phyloP scores from a whole-genome alignment of 495 filamentous ascomycete genomes.

The Penicillium parvum region DNA sequence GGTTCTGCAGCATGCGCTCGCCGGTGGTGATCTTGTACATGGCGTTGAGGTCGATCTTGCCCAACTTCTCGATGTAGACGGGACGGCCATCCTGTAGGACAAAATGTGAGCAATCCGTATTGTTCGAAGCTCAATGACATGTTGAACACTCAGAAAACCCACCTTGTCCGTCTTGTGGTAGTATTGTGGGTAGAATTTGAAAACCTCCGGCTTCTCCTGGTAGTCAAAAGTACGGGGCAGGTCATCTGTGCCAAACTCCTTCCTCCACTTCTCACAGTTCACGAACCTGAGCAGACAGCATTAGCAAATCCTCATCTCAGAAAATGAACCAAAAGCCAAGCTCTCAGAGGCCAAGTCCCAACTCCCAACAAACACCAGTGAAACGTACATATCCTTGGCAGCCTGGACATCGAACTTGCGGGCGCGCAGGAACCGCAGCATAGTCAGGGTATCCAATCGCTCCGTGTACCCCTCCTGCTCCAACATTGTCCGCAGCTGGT shows the following conservation, averaged over 20 bases:
- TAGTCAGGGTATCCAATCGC: constrained; percentile 81
- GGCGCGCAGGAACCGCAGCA: constrained; percentile 89
- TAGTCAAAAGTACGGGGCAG: constrained; percentile 79
- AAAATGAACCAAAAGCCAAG: background rate
- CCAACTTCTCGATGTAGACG: constrained; percentile 93
- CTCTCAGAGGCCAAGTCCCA: background rate
- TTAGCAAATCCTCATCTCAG: background rate
- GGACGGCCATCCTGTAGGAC: constrained; percentile 79
- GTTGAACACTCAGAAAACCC: constrained; percentile 12
- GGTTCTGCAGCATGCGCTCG: constrained; percentile 92
- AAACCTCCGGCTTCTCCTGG: constrained; percentile 79
- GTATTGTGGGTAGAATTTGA: constrained; percentile 95
- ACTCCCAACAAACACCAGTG: background rate
- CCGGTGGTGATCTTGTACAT: constrained; percentile 92
- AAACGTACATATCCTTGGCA: constrained; percentile 74
- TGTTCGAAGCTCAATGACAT: too few species aligned
- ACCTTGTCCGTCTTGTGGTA: constrained; percentile 99
- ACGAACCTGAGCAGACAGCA: constrained; percentile 64
- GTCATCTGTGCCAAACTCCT: constrained; percentile 82
- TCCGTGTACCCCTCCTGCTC: constrained; percentile 81
- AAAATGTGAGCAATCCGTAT: constrained; percentile 7
- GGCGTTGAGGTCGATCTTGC: constrained; percentile 82
- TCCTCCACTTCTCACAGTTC: constrained; percentile 86
- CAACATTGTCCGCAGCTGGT: constrained; percentile 76
- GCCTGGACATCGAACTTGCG: constrained; percentile 87